Evolutionary conservation across 352 stramenopile genomes (phyloP).

Genomic region (Salisapilia sapeloensis): DNA sequence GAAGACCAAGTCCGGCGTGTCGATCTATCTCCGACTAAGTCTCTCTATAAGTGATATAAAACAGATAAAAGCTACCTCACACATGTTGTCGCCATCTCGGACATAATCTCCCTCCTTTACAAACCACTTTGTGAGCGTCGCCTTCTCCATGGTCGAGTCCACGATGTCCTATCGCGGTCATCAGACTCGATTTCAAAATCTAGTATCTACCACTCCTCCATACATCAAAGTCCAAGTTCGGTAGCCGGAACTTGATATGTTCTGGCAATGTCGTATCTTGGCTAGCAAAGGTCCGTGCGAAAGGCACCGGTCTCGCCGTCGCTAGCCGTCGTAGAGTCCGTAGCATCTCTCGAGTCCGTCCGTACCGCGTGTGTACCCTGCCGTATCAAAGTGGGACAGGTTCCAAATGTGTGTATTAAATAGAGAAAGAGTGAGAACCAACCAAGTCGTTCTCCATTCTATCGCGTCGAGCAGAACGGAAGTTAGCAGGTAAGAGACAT

Average conservation of each 20-base stretch:
- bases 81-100: constrained; percentile 54
- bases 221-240: constrained; percentile 72
- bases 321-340: neutral
- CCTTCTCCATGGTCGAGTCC: constrained; percentile 3
- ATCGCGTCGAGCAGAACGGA: no score
- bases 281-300: neutral
- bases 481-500: no score
- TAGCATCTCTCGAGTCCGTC: no score
- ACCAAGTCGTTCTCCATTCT: no score
- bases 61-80: constrained; percentile 44
- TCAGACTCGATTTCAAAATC: neutral
- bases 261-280: constrained; percentile 31
- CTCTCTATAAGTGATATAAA: no score
- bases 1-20: constrained; percentile 71
- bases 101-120: constrained; percentile 39
- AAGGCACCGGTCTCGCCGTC: neutral
- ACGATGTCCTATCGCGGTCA: neutral
- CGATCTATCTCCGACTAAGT: constrained; percentile 32
- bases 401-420: no score
- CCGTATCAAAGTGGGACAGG: no score
- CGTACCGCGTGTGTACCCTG: no score
- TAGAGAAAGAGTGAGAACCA: no score
- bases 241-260: constrained; percentile 81
- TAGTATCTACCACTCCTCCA: neutral
- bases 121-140: constrained; percentile 68